phyloP scores from a whole-genome alignment of 805 yeast species.

The Monosporozyma unispora region DNA sequence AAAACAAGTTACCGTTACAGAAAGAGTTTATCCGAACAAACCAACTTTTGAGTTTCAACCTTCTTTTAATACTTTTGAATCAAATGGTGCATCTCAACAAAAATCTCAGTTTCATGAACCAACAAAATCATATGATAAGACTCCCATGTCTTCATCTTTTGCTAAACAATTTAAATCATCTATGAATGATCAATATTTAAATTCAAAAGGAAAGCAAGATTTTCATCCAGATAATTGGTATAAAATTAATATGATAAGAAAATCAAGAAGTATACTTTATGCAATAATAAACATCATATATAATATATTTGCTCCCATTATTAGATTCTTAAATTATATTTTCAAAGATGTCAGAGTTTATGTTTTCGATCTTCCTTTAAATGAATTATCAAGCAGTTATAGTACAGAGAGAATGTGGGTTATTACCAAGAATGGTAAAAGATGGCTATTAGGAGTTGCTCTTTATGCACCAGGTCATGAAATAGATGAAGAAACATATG shows the following conservation, averaged over 20 bases:
- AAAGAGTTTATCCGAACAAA: too few species aligned
- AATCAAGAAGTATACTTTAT: background rate
- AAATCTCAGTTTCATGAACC: too few species aligned
- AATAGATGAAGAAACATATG: background rate
- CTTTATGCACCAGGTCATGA: background rate
- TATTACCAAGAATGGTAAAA: background rate
- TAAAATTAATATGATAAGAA: background rate
- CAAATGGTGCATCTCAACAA: too few species aligned
- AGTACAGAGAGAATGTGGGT: background rate
- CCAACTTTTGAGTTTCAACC: too few species aligned
- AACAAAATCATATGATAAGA: too few species aligned
- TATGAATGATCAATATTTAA: too few species aligned
- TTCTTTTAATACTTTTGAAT: too few species aligned
- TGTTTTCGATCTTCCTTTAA: background rate
- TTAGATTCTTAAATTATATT: background rate
- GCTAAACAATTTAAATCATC: too few species aligned
- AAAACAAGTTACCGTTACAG: too few species aligned
- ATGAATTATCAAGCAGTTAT: background rate
- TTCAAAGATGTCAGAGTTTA: background rate
- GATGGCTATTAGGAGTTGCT: background rate
- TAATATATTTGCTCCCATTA: background rate
- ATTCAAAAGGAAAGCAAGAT: background rate
- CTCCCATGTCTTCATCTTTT: too few species aligned
- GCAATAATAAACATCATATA: background rate
- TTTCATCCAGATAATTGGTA: background rate